Evolutionary conservation across 768 basidiomycete genomes (phyloP).

Genomic region (Xerocomus spinulosus): DNA sequence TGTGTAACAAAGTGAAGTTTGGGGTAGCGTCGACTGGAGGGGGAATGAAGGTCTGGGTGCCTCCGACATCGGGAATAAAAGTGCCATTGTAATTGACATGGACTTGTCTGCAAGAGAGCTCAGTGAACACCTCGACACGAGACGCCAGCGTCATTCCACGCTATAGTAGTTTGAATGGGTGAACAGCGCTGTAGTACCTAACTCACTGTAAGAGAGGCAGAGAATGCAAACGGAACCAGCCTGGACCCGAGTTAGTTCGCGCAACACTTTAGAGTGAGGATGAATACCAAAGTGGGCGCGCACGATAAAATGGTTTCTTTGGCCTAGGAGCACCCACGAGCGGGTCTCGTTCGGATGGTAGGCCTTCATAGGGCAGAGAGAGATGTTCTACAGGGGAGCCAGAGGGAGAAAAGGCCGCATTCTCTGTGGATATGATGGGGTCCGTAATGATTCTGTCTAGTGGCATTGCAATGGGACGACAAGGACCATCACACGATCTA

Average conservation of each 20-base stretch:
- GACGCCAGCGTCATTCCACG: conserved; percentile 78
- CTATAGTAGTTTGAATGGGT: conserved; percentile 34
- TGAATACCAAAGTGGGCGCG: conserved; percentile 44
- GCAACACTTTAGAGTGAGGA: background rate
- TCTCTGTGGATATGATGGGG: conserved; percentile 34
- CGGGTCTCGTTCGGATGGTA: conserved; percentile 32
- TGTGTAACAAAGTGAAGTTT: conserved; percentile 7
- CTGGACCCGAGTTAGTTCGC: conserved; percentile 33
- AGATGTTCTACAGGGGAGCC: conserved; percentile 20
- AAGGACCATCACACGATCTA: conserved; percentile 1
- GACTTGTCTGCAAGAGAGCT: conserved; percentile 63
- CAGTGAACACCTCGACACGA: conserved; percentile 75
- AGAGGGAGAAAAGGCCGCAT: conserved; percentile 25
- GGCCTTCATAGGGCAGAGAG: conserved; percentile 5
- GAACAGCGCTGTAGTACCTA: background rate
- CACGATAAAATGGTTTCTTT: conserved; percentile 48
- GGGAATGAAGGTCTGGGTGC: background rate
- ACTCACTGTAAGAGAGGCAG: conserved; percentile 63
- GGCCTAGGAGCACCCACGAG: conserved; percentile 24
- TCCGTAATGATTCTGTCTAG: conserved; percentile 32
- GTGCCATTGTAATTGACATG: conserved; percentile 43
- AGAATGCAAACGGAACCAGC: conserved; percentile 68
- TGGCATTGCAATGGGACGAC: conserved; percentile 13
- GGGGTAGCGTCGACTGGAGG: conserved; percentile 6
- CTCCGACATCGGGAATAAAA: background rate